Conservation (phyloP, 768 basidiomycete species). For the Suillus americanus region DNA sequence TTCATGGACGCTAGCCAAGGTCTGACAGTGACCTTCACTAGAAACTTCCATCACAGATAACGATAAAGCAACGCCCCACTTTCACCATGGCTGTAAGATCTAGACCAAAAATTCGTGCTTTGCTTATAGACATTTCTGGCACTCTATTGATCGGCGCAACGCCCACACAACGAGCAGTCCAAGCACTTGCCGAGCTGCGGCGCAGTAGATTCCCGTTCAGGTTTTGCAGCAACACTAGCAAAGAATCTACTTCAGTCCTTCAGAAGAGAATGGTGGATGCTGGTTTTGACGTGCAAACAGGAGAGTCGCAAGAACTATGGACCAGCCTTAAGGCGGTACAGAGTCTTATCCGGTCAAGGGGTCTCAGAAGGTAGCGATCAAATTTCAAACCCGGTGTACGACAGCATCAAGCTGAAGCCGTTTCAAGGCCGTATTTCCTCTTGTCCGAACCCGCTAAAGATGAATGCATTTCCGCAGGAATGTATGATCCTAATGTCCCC, state of each 20-base stretch:
- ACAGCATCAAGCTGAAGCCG: background rate
- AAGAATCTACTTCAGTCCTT: constrained; percentile 52
- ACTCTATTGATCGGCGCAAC: constrained; percentile 57
- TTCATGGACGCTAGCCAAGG: background rate
- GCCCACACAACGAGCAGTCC: constrained; percentile 46
- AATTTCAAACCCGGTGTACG: background rate
- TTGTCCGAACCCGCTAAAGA: constrained; percentile 49
- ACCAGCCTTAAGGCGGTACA: constrained; percentile 64
- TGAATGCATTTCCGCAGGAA: constrained; percentile 34
- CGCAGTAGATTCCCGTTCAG: constrained; percentile 42
- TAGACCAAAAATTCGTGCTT: constrained; percentile 44
- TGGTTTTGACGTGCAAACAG: constrained; percentile 44
- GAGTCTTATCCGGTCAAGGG: constrained; percentile 40
- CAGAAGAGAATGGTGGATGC: constrained; percentile 42
- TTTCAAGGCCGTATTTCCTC: constrained; percentile 52
- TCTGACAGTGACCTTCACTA: background rate
- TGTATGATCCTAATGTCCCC: constrained; percentile 16
- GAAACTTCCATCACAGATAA: background rate
- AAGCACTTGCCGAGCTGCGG: constrained; percentile 28
- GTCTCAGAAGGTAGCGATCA: constrained; percentile 38
- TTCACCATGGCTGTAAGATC: constrained; percentile 5
- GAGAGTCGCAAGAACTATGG: constrained; percentile 46
- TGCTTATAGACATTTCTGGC: constrained; percentile 69
- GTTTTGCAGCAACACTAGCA: constrained; percentile 70
- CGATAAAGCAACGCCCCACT: constrained; percentile 4